phyloP scores from a whole-genome alignment of 2,329 filamentous ascomycete genomes.

The Sporothrix pseudoabietina region DNA sequence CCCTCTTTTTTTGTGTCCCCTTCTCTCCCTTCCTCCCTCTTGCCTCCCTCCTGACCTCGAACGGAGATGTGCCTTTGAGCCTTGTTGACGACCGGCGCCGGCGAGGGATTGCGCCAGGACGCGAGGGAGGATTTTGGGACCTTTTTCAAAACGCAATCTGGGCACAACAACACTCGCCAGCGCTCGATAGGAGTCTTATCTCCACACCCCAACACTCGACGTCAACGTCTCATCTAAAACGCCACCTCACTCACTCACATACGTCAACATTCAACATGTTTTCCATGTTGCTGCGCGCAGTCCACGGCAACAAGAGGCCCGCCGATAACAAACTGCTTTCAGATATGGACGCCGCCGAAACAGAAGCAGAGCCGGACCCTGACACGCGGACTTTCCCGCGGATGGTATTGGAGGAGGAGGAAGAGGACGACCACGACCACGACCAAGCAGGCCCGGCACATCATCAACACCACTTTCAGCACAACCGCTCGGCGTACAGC shows the following conservation, averaged over 20 bases:
- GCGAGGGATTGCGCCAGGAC: slow-evolving; percentile 32
- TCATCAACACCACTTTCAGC: slow-evolving; percentile 31
- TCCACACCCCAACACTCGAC: background rate
- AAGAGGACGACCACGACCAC: slow-evolving; percentile 21
- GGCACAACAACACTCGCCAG: background rate
- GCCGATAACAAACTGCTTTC: slow-evolving; percentile 29
- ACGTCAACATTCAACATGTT: slow-evolving; percentile 37
- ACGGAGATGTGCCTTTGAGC: slow-evolving; percentile 29
- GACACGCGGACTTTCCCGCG: slow-evolving; percentile 34
- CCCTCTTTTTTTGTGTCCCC: background rate
- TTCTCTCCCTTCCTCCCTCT: background rate
- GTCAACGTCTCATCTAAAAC: background rate
- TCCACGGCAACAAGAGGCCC: slow-evolving; percentile 38
- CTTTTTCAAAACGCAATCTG: background rate
- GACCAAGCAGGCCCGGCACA: slow-evolving; percentile 34
- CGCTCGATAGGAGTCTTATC: background rate
- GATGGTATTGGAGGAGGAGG: background rate
- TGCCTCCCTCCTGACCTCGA: background rate
- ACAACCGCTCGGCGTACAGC: slow-evolving; percentile 41
- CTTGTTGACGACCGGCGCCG: slow-evolving; percentile 19
- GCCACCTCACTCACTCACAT: background rate
- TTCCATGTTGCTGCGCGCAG: slow-evolving; percentile 41
- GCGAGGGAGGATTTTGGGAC: slow-evolving; percentile 31
- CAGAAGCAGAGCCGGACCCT: slow-evolving; percentile 28
- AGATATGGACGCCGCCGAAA: slow-evolving; percentile 31